Base-by-base conservation (phyloP, 2,329 filamentous ascomycete species). In the Nemania sp. region DNA sequence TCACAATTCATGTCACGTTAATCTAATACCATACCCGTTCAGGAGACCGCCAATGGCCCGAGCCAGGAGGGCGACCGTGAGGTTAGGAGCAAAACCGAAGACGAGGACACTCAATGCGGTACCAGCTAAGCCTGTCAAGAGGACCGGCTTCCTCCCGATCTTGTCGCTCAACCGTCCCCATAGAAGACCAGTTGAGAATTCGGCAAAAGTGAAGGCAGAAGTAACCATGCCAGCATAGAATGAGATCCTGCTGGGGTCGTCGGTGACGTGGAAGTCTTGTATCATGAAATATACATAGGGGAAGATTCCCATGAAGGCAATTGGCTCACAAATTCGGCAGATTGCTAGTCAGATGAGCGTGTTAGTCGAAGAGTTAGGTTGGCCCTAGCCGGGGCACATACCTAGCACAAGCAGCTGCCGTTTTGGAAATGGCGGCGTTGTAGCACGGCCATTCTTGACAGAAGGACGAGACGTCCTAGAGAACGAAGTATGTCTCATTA, bases 241-340 rank as follows among this genome's bases (percentile, higher is more conserved):
- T 15, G 94, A 93, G 73, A 98, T 97, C 78, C 92, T 89, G 75
- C 87, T 90, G 70, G 92, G 85, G 77, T 94, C 89, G 54, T 93
- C 85, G 70, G 94, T 93, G 78, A 97, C 90, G 76, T 92, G 86
- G 81, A 98, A 98, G 69, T 94, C 93, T 76, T 94, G 87, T 74
- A 98, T 92, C 96, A 99, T 98, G 84, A 92, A 95, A 84, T 97
- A 98, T 74, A 97, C 94, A 81, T 98, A 99, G 1, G 96, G 96
- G 79, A 99, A 98, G 74, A 98, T 98, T 62, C 94, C 98, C 93
- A 98, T 98, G 86, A 99, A 98, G 5, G 96, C 96, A 80, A 99
- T 98, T 60, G 96, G 96, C 80, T 99, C 96, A 85, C 94, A 98
- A 84, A 99, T 95, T 77, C 96, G 91, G 82, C 94, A 97, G 77